Conservation (phyloP, 2,329 filamentous ascomycete genomes). For the Allantophomopsis lycopodina region DNA sequence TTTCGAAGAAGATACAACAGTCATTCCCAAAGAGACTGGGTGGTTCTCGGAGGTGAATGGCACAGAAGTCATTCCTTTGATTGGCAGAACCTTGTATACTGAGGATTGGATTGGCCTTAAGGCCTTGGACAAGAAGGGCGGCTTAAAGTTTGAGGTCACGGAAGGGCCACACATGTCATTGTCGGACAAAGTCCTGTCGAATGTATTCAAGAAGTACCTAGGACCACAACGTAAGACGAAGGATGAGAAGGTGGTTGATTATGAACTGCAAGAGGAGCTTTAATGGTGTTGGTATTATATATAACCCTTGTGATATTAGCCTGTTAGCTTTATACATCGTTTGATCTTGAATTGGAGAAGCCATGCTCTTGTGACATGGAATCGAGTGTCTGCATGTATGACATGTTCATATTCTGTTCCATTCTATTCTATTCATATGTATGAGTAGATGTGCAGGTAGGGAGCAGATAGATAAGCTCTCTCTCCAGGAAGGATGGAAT, state of each 20-base stretch:
- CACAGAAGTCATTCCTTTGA: slow-evolving; percentile 52
- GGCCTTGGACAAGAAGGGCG: slow-evolving; percentile 64
- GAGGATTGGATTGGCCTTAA: slow-evolving; percentile 91
- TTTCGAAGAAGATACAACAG: slow-evolving; percentile 75
- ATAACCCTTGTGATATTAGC: no score
- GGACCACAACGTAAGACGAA: slow-evolving; percentile 13
- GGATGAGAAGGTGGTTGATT: neutral
- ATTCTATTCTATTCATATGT: no score
- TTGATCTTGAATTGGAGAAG: no score
- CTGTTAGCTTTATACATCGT: no score
- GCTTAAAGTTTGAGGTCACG: slow-evolving; percentile 58
- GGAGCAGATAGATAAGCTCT: no score
- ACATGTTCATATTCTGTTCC: no score
- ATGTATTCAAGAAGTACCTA: slow-evolving; percentile 26
- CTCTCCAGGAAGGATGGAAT: no score
- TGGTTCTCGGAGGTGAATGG: slow-evolving; percentile 85
- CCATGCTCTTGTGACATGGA: no score
- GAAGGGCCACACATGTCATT: slow-evolving; percentile 79
- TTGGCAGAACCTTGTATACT: slow-evolving; percentile 59
- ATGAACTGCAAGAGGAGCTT: neutral
- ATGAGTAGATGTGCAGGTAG: no score
- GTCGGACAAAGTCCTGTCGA: slow-evolving; percentile 44
- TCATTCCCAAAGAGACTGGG: slow-evolving; percentile 77
- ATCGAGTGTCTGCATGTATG: no score
- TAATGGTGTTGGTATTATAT: neutral